A percentile compares a stretch with the other conserved stretches of the same genome.
These are phyloP conservation scores for Aspergillus sp. DNA, from an alignment of 2,329 filamentous ascomycete species.

Conservation along the genomic window DNA sequence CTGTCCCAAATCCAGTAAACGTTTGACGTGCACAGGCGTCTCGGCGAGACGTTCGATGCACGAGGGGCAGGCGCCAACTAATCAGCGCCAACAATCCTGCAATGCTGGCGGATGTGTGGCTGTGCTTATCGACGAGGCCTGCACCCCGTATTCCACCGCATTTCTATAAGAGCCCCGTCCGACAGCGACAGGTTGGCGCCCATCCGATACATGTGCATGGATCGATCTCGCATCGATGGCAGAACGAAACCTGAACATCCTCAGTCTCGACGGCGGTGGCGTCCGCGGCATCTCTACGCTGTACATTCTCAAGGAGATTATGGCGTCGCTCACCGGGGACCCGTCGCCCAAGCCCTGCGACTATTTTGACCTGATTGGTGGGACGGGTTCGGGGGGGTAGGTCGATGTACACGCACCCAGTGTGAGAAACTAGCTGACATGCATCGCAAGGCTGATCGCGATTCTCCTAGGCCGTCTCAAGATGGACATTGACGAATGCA, in stretches of 20 bases:
- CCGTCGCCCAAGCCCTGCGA: constrained; percentile 34
- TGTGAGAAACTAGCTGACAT: not conserved
- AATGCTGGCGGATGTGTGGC: not conserved
- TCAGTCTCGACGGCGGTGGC: constrained; percentile 40
- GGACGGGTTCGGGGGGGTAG: constrained; percentile 38
- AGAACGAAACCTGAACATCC: constrained; percentile 18
- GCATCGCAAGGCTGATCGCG: constrained; percentile 42
- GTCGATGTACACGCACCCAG: constrained; percentile 6
- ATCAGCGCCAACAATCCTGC: not conserved
- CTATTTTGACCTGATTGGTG: constrained; percentile 43
- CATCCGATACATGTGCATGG: not conserved
- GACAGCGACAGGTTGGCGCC: no score
- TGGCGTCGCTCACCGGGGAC: constrained; percentile 30
- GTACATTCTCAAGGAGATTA: constrained; percentile 35
- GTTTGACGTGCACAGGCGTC: not conserved
- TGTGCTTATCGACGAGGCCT: not conserved
- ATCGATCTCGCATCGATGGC: constrained; percentile 9
- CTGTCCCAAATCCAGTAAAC: not conserved
- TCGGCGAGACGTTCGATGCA: no score
- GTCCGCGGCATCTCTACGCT: constrained; percentile 41
- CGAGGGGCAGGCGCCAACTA: not conserved
- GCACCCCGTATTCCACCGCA: not conserved
- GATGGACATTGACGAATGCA: constrained; percentile 46
- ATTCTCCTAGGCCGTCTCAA: constrained; percentile 49
- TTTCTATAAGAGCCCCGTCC: not conserved